These are phyloP conservation scores for Chlorella sp. DNA, from an alignment of 139 green algal species.

Conservation along the genomic window DNA sequence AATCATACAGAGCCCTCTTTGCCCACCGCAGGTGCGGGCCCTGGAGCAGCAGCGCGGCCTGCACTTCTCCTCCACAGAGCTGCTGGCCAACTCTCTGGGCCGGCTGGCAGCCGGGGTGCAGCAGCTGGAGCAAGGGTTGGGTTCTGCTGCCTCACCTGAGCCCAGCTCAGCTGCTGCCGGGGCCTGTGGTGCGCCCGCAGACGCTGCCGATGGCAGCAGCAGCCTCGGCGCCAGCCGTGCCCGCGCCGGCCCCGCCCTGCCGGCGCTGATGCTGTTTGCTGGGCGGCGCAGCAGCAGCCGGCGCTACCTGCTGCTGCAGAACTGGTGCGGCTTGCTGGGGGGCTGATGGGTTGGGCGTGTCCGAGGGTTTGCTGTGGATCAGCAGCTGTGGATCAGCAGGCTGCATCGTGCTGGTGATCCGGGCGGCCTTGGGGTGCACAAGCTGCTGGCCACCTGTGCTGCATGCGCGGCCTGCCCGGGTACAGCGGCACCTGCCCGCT, in stretches of 20 bases:
- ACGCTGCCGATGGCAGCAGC: not conserved
- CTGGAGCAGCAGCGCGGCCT: slow-evolving; percentile 18
- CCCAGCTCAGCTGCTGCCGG: not conserved
- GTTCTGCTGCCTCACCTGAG: too few species aligned
- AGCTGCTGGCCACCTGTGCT: not conserved
- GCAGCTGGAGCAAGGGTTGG: slow-evolving; percentile 35
- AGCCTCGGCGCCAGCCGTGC: not conserved
- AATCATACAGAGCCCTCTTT: too few species aligned
- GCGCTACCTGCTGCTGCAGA: slow-evolving; percentile 71
- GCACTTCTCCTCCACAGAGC: slow-evolving; percentile 59
- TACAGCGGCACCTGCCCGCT: too few species aligned
- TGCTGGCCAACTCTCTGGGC: slow-evolving; percentile 61
- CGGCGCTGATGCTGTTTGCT: slow-evolving; percentile 62
- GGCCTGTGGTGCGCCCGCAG: too few species aligned
- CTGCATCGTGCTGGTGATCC: too few species aligned
- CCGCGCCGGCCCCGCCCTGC: not conserved
- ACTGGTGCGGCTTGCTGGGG: too few species aligned
- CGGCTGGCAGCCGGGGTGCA: slow-evolving; percentile 52
- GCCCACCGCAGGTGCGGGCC: slow-evolving; percentile 6
- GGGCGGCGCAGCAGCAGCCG: slow-evolving; percentile 63
- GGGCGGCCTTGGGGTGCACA: not conserved
- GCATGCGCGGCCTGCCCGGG: too few species aligned
- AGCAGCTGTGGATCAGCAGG: too few species aligned
- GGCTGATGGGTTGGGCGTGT: too few species aligned
- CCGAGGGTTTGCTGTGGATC: too few species aligned